phyloP scores from a whole-genome alignment of 257 asterid species.

The Prunella vulgaris region DNA sequence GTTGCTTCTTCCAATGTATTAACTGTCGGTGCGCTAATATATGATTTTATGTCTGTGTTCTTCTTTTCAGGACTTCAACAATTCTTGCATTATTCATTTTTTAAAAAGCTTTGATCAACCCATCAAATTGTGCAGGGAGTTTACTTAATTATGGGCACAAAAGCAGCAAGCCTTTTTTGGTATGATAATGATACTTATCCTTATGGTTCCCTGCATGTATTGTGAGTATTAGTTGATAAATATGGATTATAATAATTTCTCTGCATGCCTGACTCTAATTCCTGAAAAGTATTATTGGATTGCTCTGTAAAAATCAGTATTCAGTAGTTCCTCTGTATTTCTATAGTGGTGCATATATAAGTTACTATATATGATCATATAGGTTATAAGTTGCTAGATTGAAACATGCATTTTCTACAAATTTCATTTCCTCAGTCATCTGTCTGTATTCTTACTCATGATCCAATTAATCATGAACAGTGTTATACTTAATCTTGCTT shows the following conservation, averaged over 20 bases:
- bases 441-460: background rate
- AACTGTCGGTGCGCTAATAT: background rate
- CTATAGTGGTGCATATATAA: background rate
- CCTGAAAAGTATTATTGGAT: too few species aligned
- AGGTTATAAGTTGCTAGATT: background rate
- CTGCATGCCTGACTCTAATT: too few species aligned
- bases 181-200: conserved; percentile 26
- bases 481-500: background rate
- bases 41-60: background rate
- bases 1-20: background rate
- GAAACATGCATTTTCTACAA: background rate
- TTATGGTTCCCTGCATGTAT: background rate
- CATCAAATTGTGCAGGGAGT: conserved; percentile 44
- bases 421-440: background rate
- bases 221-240: too few species aligned
- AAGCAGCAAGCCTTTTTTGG: conserved; percentile 68
- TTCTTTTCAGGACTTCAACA: too few species aligned
- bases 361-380: too few species aligned
- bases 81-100: too few species aligned
- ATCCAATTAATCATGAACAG: background rate
- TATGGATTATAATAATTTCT: too few species aligned
- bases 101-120: conserved; percentile 49
- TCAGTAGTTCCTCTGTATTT: conserved; percentile 7
- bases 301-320: background rate
- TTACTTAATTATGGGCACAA: conserved; percentile 35